Conservation (phyloP, 176 grass and related monocot species). For the Cocos nucifera region DNA sequence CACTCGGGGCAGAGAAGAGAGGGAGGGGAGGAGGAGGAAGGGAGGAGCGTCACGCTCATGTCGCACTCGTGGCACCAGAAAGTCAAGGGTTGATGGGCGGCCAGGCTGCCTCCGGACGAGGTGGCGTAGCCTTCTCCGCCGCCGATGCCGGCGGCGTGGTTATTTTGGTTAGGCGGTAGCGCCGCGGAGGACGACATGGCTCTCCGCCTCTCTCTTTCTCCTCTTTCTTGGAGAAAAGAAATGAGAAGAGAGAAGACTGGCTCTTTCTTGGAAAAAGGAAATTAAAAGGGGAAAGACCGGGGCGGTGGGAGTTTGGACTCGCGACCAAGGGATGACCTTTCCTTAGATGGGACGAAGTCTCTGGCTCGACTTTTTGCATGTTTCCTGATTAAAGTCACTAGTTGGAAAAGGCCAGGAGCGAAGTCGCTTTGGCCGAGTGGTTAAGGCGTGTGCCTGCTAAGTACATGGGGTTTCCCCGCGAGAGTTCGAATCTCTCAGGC, state of each 20-base stretch:
- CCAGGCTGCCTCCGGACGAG: neutral
- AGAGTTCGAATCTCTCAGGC: conserved; percentile 99
- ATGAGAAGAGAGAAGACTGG: too few relatives aligned
- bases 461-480: conserved; percentile 41
- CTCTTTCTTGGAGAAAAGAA: neutral
- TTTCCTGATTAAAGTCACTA: too few relatives aligned
- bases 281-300: neutral
- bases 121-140: neutral
- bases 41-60: conserved; percentile 23
- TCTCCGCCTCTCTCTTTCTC: neutral
- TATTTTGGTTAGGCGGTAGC: conserved; percentile 5
- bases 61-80: conserved; percentile 55
- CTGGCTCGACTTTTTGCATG: too few relatives aligned
- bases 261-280: neutral
- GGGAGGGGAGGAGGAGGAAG: neutral
- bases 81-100: neutral
- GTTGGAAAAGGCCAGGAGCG: rapidly evolving
- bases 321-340: too few relatives aligned
- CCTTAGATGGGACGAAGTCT: too few relatives aligned
- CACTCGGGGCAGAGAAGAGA: conserved; percentile 48
- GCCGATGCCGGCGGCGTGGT: neutral
- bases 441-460: conserved; percentile 65
- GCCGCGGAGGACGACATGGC: conserved; percentile 37
- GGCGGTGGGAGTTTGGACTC: too few relatives aligned
- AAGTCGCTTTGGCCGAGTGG: conserved; percentile 99